Base-by-base conservation (phyloP, 1,139 yeast genomes). In the Hyphopichia fennica region DNA sequence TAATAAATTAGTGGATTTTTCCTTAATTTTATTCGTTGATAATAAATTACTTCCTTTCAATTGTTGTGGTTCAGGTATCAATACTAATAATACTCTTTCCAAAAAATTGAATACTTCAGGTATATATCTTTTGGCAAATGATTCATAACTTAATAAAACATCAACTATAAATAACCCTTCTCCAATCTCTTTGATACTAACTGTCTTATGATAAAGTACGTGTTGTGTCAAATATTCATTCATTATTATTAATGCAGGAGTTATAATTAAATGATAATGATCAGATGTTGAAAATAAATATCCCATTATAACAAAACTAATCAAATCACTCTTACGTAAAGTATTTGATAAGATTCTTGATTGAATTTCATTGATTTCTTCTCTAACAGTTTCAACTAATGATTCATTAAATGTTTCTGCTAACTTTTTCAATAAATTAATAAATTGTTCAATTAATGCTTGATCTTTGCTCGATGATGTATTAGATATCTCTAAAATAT, bases 251-350 rank as follows among this genome's bases (percentile, higher is more conserved):
- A 81, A 69, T 2, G 95, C 77, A 2, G 98, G 96, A 0, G 97
- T 90, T 4, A 84, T 91, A 15, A 93, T 85, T 48, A 89, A 74
- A 70, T 95, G 98, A 63, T 88, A 93, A 58, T 90, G 95, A 70
- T 95, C 99, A 0, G 99, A 93, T 1, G 97, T 88, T 1, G 99
- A 90, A 57, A 87, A 95, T 10, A 91, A 60, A 43, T 76, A 69
- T 9, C 97, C 97, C 46, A 90, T 73, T 18, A 89, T 57, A 0
- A 82, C 74, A 55, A 85, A 87, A 46, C 84, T 77, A 5, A 87
- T 66, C 45, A 90, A 63, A 57, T 90, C 95, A 22, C 78, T 67
- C 41, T 65, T 64, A 45, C 52, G 52, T 25, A 81, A 61, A n/a
- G 44, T 41, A 28, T 48, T 44, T 17, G 50, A 51, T 16, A 62